Base-by-base conservation (phyloP, 2,329 filamentous ascomycete species). In the Biscogniauxia sp. region DNA sequence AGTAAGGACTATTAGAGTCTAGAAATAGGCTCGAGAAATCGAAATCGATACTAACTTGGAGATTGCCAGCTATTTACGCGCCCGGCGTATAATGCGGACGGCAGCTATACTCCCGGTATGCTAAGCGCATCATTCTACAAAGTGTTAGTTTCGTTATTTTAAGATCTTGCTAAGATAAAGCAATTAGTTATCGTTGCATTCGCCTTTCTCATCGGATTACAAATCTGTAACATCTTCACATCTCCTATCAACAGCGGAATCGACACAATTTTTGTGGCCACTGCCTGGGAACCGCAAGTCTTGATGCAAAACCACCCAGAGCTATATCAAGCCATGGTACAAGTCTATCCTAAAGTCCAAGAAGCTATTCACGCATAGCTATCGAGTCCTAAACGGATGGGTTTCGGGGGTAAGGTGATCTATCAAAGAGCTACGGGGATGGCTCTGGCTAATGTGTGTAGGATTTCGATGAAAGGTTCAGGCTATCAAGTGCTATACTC, bases 181-280 rank as follows among this genome's bases (percentile, higher is more conserved):
- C 5, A 19, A 20, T 51, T 53, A 72, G 69, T 71, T 41, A 69
- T 73, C 19, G 69, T 72, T 20, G 68, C 71, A 9, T 71, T 73
- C 54, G 81, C 92, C 0, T 97, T 97, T 78, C 78, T 97, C 56
- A 93, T 97, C 65, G 94, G 94, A 6, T 78, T 97, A 66, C 94
- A 97, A 75, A 90, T 97, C 62, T 90, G 89, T 73, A 90, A 96
- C 74, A 86, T 96, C 65, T 96, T 97, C 77, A 91, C 94, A 37
- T 94, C 91, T 0, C 94, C 94, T 0, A 81, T 98, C 59, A 88
- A 88, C 64, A 93, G 89, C 69, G 94, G 94, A n/a, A 86, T 96
- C 64, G 91, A 96, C 67, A 96, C 93, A 0, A 91, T 97, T 63
- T 97, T 97, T 69, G 92, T 97, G 0, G 93, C 92, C 0, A 79